Base-by-base conservation (phyloP, 2,329 filamentous ascomycete species). In the Cordyceps cateniannulata region DNA sequence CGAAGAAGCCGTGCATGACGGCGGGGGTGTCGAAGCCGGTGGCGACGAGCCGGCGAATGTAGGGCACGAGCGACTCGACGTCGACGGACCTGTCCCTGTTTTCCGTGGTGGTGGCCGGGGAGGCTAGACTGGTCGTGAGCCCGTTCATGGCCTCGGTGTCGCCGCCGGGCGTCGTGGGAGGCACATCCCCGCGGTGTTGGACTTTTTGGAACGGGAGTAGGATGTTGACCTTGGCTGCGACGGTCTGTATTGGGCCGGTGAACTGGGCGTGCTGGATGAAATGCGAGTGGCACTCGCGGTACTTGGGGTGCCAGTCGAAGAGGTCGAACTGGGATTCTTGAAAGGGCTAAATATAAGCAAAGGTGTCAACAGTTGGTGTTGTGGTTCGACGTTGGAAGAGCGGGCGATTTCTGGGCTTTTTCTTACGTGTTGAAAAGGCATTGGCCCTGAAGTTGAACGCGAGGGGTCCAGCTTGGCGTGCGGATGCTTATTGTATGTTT, bases 1-100 rank as follows among this genome's bases (percentile, higher is more conserved):
- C 95, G 68, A 98, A 99, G 77, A 97, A 96, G 12, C 92, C 92
- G 70, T 96, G 91, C 63, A 99, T 78, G n/a, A 98, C 87, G 0
- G 86, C 86, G 0, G 89, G 86, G 45, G 86, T 87, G 72, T 98
- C 95, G 77, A 96, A 95, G 2, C 93, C 93, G 0, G 93, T 98
- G 18, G 91, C 91, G 51, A 98, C 86, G 2, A 98, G 82, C 18
- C 95, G 90, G 38, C 93, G 88, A 64, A 98, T 87, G 72, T 96
- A 99, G 0, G 95, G 93, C 4, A 95, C 83, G 12, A 97, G 79
- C 32, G 32, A 10, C 32, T 35, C 32, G 32, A 10, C 12, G 29
- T 7, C 6, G 29, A 10, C 29, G 29, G 32, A n/a, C n/a, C n/a
- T n/a, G n/a, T n/a, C n/a, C n/a, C n/a, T n/a, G n/a, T n/a, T n/a